A percentile compares a stretch with the other conserved stretches of the same genome.
These are phyloP conservation scores for Heliamphora pulchella DNA, from an alignment of 179 eudicot genomes.

Conservation along the genomic window DNA sequence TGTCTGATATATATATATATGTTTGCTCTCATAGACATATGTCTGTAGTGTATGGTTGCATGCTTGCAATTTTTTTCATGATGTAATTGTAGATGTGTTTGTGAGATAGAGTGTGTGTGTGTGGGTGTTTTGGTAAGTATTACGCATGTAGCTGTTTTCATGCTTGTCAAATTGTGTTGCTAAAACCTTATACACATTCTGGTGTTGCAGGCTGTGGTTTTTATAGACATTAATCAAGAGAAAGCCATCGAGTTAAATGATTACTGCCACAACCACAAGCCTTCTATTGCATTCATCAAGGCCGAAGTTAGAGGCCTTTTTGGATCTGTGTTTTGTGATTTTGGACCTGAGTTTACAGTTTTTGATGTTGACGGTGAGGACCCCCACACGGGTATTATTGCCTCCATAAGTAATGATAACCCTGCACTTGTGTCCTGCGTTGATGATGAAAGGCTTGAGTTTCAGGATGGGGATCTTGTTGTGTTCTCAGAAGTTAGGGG, in stretches of 20 bases:
- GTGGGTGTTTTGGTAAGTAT: not conserved
- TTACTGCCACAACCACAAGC: conserved; percentile 67
- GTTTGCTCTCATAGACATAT: not conserved
- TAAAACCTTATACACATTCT: not conserved
- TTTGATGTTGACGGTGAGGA: conserved; percentile 80
- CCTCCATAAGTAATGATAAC: conserved; percentile 75
- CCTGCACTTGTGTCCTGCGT: conserved; percentile 81
- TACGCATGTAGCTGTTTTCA: not conserved
- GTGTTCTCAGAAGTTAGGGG: conserved; percentile 80
- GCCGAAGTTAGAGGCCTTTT: conserved; percentile 84
- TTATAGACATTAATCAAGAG: conserved; percentile 56
- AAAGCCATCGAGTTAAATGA: conserved; percentile 61
- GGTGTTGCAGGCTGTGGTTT: conserved; percentile 68
- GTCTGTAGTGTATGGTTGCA: not conserved
- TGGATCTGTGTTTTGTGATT: conserved; percentile 79
- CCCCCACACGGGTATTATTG: conserved; percentile 75
- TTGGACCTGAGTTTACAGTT: conserved; percentile 81
- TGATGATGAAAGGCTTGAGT: conserved; percentile 93
- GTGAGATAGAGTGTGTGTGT: too few species aligned
- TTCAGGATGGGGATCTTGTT: conserved; percentile 94
- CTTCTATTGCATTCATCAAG: conserved; percentile 81
- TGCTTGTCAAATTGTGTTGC: not conserved
- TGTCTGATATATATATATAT: not conserved
- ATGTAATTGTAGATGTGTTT: too few species aligned
- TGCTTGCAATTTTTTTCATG: not conserved